A percentile compares a stretch with the other conserved stretches of the same genome.
Conservation (phyloP, 176 grass and related monocot genomes). For the Rhynchospora tenuis region DNA sequence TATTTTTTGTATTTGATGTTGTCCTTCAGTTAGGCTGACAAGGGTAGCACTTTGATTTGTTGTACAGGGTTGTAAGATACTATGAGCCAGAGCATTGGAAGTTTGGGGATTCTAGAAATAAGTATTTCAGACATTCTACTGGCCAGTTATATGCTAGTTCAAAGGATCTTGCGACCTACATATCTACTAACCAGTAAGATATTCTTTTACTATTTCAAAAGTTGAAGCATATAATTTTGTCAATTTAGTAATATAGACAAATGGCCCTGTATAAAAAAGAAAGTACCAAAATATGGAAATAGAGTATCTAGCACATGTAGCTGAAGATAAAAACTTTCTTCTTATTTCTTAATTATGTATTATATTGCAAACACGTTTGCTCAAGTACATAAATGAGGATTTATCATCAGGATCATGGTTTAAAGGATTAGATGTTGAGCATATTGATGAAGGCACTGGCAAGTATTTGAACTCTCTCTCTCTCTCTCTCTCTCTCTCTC, state of each 20-base stretch:
- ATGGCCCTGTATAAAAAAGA: neutral
- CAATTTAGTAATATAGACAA: neutral
- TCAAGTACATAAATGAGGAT: conserved; percentile 85
- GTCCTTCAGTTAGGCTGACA: conserved; percentile 6
- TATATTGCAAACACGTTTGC: conserved; percentile 47
- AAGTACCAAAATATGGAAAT: neutral
- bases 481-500: too few species aligned
- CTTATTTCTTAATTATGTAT: conserved; percentile 6
- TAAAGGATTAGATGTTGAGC: conserved; percentile 76
- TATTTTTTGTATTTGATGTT: neutral
- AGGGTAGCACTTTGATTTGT: neutral
- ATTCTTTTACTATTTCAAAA: neutral
- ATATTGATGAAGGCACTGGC: conserved; percentile 81
- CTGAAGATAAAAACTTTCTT: neutral
- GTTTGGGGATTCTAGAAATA: conserved; percentile 72
- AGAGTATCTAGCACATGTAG: neutral
- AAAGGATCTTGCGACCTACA: conserved; percentile 79
- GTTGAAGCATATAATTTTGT: neutral
- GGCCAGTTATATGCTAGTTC: conserved; percentile 91
- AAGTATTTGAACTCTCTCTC: neutral
- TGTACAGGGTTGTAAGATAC: conserved; percentile 59
- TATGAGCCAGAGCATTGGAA: conserved; percentile 96
- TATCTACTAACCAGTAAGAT: conserved; percentile 79
- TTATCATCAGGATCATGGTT: conserved; percentile 83
- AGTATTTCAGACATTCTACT: conserved; percentile 86